phyloP scores from a whole-genome alignment of 192 early-diverging fungal genomes.

The Piromyces finnis region DNA sequence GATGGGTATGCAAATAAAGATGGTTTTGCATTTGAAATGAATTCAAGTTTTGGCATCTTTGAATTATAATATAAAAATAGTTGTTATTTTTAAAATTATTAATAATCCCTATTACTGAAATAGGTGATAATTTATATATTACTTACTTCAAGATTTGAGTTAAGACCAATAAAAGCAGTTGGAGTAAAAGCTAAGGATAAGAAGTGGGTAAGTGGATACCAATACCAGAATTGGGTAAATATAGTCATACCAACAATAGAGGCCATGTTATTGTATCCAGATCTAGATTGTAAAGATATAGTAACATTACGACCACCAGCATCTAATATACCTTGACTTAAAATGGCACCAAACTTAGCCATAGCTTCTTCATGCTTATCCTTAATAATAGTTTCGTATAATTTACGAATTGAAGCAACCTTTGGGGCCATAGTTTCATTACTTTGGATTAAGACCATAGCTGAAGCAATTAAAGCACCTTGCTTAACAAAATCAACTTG shows the following conservation, averaged over 20 bases:
- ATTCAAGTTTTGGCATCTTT: slow-evolving; percentile 68
- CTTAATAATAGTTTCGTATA: slow-evolving; percentile 71
- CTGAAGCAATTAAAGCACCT: slow-evolving; percentile 84
- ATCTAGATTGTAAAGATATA: slow-evolving; percentile 71
- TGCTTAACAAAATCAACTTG: slow-evolving; percentile 94
- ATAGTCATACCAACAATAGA: slow-evolving; percentile 96
- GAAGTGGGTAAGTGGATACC: slow-evolving; percentile 96
- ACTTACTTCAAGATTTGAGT: slow-evolving; percentile 55
- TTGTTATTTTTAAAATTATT: too few species aligned
- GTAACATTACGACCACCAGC: slow-evolving; percentile 96
- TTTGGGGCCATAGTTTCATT: slow-evolving; percentile 69
- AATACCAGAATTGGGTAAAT: slow-evolving; percentile 99
- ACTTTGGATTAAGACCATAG: slow-evolving; percentile 91
- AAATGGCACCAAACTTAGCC: slow-evolving; percentile 85
- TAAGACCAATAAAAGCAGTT: slow-evolving; percentile 87
- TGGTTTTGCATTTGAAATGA: slow-evolving; percentile 66
- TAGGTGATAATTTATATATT: too few species aligned
- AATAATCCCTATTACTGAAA: too few species aligned
- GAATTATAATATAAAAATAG: slow-evolving; percentile 1
- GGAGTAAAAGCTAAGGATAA: slow-evolving; percentile 84
- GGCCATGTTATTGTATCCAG: slow-evolving; percentile 78
- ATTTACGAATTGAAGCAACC: slow-evolving; percentile 67
- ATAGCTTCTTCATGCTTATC: slow-evolving; percentile 86
- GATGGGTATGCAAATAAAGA: slow-evolving; percentile 88
- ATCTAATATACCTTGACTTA: slow-evolving; percentile 95